phyloP scores from a whole-genome alignment of 139 green algal genomes.

The Microglena sp. region DNA sequence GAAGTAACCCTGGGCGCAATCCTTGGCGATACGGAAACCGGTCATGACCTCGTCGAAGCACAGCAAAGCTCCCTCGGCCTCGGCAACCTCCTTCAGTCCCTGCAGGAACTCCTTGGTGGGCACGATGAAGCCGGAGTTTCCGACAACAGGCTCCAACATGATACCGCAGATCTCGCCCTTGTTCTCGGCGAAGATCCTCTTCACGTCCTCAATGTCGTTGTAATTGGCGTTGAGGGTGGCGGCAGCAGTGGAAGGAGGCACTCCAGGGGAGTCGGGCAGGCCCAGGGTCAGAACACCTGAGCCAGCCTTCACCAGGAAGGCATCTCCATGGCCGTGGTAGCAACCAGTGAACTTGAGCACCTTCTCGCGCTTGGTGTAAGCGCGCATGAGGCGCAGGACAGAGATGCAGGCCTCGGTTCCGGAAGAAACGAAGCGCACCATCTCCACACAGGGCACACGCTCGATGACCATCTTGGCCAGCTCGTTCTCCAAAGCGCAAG shows the following conservation, averaged over 20 bases:
- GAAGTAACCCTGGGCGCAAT: constrained; percentile 83
- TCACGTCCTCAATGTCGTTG: constrained; percentile 66
- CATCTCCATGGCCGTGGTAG: constrained; percentile 98
- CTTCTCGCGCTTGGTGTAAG: constrained; percentile 95
- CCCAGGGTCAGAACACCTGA: constrained; percentile 85
- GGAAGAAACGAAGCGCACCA: constrained; percentile 96
- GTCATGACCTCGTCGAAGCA: constrained; percentile 99
- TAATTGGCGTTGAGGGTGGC: constrained; percentile 57
- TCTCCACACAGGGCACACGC: constrained; percentile 92
- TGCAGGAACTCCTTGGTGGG: constrained; percentile 38
- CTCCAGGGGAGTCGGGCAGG: constrained; percentile 91
- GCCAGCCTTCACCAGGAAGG: constrained; percentile 91
- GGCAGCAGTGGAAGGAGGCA: constrained; percentile 38
- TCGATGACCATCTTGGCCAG: constrained; percentile 96
- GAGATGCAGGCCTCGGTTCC: constrained; percentile 98
- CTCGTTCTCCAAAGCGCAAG: constrained; percentile 94
- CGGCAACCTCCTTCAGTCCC: constrained; percentile 80
- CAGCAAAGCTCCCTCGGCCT: constrained; percentile 80
- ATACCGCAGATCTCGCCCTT: constrained; percentile 93
- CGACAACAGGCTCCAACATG: constrained; percentile 93
- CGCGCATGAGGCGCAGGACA: constrained; percentile 94
- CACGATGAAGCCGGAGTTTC: constrained; percentile 96
- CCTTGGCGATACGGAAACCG: constrained; percentile 83
- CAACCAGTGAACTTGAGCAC: constrained; percentile 89
- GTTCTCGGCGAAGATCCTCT: constrained; percentile 82